Evolutionary conservation across 352 stramenopile genomes (phyloP).

Genomic region (Phytophthora sansomeana): DNA sequence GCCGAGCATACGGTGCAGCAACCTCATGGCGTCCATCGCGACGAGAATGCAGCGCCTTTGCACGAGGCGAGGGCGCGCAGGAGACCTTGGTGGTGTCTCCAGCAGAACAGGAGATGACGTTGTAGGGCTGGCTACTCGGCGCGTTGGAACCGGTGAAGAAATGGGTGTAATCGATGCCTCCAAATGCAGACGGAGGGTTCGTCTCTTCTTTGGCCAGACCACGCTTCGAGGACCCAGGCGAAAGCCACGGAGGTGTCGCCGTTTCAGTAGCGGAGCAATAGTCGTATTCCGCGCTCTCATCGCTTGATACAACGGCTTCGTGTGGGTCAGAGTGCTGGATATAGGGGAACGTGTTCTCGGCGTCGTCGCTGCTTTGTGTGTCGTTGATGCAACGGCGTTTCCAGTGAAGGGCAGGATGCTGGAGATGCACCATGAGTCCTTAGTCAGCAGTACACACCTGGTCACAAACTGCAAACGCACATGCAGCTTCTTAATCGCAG

Average conservation of each 20-base stretch:
- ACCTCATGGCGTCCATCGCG: neutral
- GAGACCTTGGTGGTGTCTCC: neutral
- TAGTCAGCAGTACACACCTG: too few relatives aligned
- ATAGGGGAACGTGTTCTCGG: conserved; percentile 7
- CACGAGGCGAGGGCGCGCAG: too few relatives aligned
- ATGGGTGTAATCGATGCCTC: too few relatives aligned
- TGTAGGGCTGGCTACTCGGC: neutral
- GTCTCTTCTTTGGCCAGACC: neutral
- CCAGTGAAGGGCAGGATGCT: neutral
- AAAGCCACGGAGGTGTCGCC: neutral
- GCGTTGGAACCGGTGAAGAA: too few relatives aligned
- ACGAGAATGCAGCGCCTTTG: neutral
- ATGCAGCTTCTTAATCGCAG: too few relatives aligned
- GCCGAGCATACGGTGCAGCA: neutral
- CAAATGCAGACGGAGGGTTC: neutral
- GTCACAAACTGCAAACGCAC: too few relatives aligned
- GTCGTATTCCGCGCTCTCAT: too few relatives aligned
- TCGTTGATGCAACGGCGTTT: neutral
- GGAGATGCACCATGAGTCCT: too few relatives aligned
- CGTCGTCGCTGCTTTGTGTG: neutral
- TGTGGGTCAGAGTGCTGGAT: too few relatives aligned
- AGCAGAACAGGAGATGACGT: neutral
- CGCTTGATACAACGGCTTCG: too few relatives aligned
- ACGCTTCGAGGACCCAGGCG: neutral
- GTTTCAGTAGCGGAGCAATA: conserved; percentile 3